Evolutionary conservation across 331 rosid genomes (phyloP), one percentile per base, ranked within the genome.

Genomic region (Saraca asoca): DNA sequence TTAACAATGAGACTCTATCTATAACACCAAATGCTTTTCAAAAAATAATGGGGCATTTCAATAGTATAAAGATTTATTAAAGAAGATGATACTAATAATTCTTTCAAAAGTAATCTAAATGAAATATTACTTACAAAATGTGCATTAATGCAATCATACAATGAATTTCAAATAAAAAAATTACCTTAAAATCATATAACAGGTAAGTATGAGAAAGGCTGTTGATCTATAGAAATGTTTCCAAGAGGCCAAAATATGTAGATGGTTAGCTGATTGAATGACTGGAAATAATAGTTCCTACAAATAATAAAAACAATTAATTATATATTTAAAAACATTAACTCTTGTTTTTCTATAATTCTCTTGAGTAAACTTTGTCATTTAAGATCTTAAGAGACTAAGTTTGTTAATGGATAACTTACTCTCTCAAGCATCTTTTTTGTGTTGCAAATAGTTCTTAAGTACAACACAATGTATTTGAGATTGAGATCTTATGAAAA

Each of bases 231-330:
- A 81, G 18, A 79, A 79, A 79, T 93, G 81, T 72, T 87, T 86
- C 98, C 98, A 90, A 4, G 87, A 84, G 76, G 87, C 81, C 79
- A 90, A 78, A 78, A 5, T 55, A 69, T 69, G 82, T 53, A 81
- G 76, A 61, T 66, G 70, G 43, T 66, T 82, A 70, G 68, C 84
- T 73, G 82, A 33, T 70, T 70, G 82, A 52, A 87, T 68, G 76
- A 80, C 69, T 0, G 98, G 97, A 76, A 72, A 84, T 58, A 87
- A 81, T 64, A 93, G 81, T 79, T 87, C 98, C 98, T 90, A 73
- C 85, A 80, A 72, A 51, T n/a, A 76, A 72, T 71, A 72, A 69
- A 75, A 64, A 54, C 9, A 53, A 61, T 72, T 35, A 78, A 56
- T 58, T 31, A 58, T 54, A 77, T 24, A 74, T 62, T 13, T 9